Evolutionary conservation across 176 grass and related monocot species (phyloP).

Genomic region (Cenchrus purpureus): DNA sequence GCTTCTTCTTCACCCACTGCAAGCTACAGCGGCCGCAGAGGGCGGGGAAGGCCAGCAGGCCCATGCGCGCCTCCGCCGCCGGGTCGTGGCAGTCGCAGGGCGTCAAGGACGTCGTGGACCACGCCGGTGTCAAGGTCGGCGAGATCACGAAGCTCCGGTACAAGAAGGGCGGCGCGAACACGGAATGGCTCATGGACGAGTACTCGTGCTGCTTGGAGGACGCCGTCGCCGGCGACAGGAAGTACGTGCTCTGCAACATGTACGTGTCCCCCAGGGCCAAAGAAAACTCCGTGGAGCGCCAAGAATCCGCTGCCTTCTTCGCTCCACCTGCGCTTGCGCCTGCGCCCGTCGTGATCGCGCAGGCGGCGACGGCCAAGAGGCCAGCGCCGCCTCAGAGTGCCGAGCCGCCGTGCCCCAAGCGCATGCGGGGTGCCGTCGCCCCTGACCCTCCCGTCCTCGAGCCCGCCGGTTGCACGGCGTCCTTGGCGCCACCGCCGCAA

Average conservation of each 20-base stretch:
- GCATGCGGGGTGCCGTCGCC: neutral
- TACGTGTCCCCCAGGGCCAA: neutral
- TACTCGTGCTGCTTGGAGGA: neutral
- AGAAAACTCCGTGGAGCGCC: neutral
- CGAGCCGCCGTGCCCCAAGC: neutral
- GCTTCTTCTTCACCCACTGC: slow-evolving; percentile 14
- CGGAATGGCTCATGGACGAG: slow-evolving; percentile 31
- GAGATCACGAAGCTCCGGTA: neutral
- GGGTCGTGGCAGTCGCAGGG: neutral
- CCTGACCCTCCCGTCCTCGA: no score
- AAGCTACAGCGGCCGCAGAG: neutral
- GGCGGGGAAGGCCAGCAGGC: neutral
- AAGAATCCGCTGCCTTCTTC: neutral
- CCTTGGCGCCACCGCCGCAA: neutral
- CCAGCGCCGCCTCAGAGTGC: neutral
- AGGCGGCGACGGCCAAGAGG: neutral
- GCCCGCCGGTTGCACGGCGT: neutral
- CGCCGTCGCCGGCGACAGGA: neutral
- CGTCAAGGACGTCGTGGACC: neutral
- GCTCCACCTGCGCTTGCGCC: neutral
- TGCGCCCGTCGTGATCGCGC: neutral
- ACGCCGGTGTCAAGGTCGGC: neutral
- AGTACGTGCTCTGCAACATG: slow-evolving; percentile 8
- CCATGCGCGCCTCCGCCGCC: neutral
- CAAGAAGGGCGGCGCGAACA: neutral